These are phyloP conservation scores for Sphagnum tenellum DNA, from an alignment of 225 moss, liverwort and hornwort species.

Conservation along the genomic window DNA sequence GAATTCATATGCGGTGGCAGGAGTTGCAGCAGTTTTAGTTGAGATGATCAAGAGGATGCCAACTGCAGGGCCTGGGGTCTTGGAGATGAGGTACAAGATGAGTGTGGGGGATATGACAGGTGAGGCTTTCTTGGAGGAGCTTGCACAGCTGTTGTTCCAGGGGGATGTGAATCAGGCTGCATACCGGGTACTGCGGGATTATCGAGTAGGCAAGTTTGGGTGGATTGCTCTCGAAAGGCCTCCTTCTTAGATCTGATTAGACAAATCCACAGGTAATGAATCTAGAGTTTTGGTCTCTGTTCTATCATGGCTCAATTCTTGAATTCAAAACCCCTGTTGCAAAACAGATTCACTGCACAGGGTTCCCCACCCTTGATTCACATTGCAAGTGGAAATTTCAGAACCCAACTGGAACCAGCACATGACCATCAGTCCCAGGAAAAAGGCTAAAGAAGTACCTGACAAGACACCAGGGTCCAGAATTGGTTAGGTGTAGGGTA, in stretches of 20 bases:
- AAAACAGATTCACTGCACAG: no score
- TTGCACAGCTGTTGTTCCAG: conserved; percentile 64
- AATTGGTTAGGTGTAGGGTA: no score
- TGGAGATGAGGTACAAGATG: conserved; percentile 60
- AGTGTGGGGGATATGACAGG: conserved; percentile 53
- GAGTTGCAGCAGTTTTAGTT: conserved; percentile 83
- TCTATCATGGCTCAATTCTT: no score
- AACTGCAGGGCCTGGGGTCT: conserved; percentile 52
- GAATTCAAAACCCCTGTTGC: no score
- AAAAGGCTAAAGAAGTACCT: no score
- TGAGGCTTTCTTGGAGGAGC: conserved; percentile 67
- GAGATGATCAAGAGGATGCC: conserved; percentile 91
- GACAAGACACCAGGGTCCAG: no score
- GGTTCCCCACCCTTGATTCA: no score
- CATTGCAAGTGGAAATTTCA: no score
- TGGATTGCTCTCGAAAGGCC: conserved; percentile 92
- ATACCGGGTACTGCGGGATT: conserved; percentile 63
- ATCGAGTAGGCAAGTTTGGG: conserved; percentile 76
- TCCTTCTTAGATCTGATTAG: conserved; percentile 11
- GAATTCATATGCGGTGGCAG: conserved; percentile 90
- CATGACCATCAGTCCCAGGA: no score
- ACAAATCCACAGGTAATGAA: no score
- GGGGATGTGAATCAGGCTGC: conserved; percentile 97
- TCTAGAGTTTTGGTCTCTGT: no score
- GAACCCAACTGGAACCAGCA: no score